Evolutionary conservation across 2,329 filamentous ascomycete genomes (phyloP), one percentile per base, ranked within the genome.

Genomic region (Diaporthe citrichinensis): DNA sequence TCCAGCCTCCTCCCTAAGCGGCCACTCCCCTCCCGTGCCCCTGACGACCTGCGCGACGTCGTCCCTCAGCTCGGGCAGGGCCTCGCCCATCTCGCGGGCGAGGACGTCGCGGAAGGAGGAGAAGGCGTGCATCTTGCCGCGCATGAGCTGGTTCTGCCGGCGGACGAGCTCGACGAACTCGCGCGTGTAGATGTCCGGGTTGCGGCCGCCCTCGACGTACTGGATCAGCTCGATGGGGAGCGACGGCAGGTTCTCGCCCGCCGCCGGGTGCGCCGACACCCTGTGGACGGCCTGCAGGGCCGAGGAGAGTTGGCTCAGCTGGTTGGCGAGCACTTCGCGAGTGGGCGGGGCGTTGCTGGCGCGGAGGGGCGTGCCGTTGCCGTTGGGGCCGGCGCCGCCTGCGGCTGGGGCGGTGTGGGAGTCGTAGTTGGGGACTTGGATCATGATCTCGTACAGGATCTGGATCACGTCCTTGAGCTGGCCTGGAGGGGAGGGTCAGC

Each of bases 151-250:
- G 85, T 94, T 94, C 55, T 89, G 87, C 62, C 91, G 87, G 73
- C 92, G 86, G 34, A 92, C 91, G 71, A 92, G 87, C 88, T 94
- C 92, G 80, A 94, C 92, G 80, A 94, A 94, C 85, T 94, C 92
- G 80, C 92, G 88, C 73, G 92, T 94, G 86, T 94, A 94, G 79
- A 94, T 94, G 84, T 94, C 92, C 3, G 92, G 92, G 85, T 94
- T 94, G 69, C 92, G 91, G 59, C 92, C 92, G 81, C 91, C 90
- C 82, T 94, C 92, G 79, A 94, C 92, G 84, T 94, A 94, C 80
- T 91, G 87, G 76, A 93, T 87, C 17, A 94, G 88, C 80, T 93
- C 91, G 71, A 88, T 89, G 3, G 92, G 92, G 31, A 93, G 87
- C 44, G 82, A 83, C 6, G 90, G 90, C 55, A 92, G 87, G 31